Percentiles rank a stretch among this genome's conserved stretches.
Conservation (phyloP, 2,329 filamentous ascomycete species). For the Aspergillus candidus region DNA sequence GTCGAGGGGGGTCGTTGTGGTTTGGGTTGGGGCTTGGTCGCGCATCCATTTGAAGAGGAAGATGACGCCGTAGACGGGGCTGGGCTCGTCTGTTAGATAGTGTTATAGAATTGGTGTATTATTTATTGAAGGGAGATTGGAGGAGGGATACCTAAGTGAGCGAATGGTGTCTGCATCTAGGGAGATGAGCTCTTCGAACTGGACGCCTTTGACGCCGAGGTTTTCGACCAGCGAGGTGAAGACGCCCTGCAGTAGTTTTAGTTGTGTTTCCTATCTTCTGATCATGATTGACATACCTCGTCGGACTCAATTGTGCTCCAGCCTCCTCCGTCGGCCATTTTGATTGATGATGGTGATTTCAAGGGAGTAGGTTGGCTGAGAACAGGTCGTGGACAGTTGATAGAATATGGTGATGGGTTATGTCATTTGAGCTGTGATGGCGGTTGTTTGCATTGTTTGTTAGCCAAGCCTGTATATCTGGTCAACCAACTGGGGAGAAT, state of each 20-base stretch:
- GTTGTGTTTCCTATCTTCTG: conserved; percentile 7
- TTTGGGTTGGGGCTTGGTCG: conserved; percentile 48
- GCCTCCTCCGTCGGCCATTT: conserved; percentile 61
- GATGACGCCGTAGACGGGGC: conserved; percentile 88
- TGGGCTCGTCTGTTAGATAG: conserved; percentile 22
- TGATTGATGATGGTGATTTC: conserved; percentile 21
- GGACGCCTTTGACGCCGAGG: conserved; percentile 85
- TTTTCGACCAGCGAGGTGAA: conserved; percentile 94
- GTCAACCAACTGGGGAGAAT: too few species aligned
- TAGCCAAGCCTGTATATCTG: too few species aligned
- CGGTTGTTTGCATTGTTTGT: too few species aligned
- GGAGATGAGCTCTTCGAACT: conserved; percentile 92
- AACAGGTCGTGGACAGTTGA: background rate
- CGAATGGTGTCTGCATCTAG: conserved; percentile 64
- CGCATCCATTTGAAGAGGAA: conserved; percentile 87
- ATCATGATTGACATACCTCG: conserved; percentile 57
- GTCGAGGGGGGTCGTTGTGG: conserved; percentile 65
- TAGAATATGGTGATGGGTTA: background rate
- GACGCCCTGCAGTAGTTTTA: conserved; percentile 59
- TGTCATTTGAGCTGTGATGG: too few species aligned
- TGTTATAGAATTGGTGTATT: background rate
- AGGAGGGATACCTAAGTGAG: conserved; percentile 34
- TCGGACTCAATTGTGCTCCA: conserved; percentile 99
- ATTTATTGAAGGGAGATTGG: background rate
- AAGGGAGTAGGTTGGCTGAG: background rate